Evolutionary conservation across 2,329 filamentous ascomycete species (phyloP).

Genomic region (Botrytis fabae): DNA sequence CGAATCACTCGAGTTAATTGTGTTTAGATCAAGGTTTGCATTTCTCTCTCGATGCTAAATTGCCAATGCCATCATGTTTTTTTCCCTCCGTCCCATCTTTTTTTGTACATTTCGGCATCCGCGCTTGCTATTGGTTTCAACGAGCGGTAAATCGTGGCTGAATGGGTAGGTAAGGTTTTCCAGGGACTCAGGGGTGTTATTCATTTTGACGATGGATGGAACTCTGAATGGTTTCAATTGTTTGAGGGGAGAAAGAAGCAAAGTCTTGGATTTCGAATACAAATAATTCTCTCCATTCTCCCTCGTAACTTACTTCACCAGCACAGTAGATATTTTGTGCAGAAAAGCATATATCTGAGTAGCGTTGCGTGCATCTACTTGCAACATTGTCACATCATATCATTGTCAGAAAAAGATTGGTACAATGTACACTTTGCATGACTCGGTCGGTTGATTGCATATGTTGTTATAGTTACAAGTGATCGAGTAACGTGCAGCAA

Average conservation of each 20-base stretch:
- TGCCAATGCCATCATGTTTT: not conserved
- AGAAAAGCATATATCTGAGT: not conserved
- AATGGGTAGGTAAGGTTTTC: not conserved
- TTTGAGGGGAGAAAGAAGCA: not conserved
- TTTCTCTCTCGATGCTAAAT: not conserved
- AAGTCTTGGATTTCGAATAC: not conserved
- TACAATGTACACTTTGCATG: constrained; percentile 23
- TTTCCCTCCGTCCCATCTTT: constrained; percentile 11
- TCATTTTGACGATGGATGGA: not conserved
- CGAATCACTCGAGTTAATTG: not conserved
- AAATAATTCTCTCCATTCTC: not conserved
- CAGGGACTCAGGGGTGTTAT: not conserved
- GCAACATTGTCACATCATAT: constrained; percentile 17
- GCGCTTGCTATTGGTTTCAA: constrained; percentile 5
- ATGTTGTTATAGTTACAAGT: constrained; percentile 19
- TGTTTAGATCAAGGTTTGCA: not conserved
- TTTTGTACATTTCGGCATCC: constrained; percentile 13
- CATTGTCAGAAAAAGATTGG: constrained; percentile 7
- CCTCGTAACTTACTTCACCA: not conserved
- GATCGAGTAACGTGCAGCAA: constrained; percentile 25
- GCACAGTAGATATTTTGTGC: not conserved
- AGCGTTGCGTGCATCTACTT: not conserved
- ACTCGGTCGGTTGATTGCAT: constrained; percentile 26
- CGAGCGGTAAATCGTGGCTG: constrained; percentile 20
- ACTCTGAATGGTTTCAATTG: constrained; percentile 8